Conservation (phyloP, 2,329 filamentous ascomycete species). For the Juglanconis oblonga region DNA sequence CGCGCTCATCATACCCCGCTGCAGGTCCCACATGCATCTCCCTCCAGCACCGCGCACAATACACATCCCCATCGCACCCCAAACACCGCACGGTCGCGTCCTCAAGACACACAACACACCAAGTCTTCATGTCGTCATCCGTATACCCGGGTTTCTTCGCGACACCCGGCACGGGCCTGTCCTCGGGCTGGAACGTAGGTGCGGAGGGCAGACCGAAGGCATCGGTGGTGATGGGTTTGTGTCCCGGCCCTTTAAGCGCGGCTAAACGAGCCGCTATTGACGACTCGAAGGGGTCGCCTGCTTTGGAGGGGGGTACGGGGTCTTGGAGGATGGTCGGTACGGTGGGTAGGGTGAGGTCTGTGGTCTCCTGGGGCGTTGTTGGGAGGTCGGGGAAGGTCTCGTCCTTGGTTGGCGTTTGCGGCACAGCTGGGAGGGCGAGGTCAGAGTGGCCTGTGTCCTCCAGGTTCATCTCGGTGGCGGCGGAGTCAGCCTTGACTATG, state of each 20-base stretch:
- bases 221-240: slow-evolving; percentile 27
- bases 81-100: slow-evolving; percentile 71
- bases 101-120: slow-evolving; percentile 81
- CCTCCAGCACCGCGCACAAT: slow-evolving; percentile 75
- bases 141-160: slow-evolving; percentile 46
- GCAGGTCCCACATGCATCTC: slow-evolving; percentile 72
- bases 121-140: slow-evolving; percentile 70
- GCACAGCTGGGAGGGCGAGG: slow-evolving; percentile 5
- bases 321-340: slow-evolving; percentile 43
- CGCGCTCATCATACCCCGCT: slow-evolving; percentile 67
- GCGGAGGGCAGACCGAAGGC: slow-evolving; percentile 45
- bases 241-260: slow-evolving; percentile 40
- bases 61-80: slow-evolving; percentile 70
- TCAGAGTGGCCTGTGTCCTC: background rate
- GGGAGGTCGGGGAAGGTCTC: slow-evolving; percentile 1
- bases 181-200: slow-evolving; percentile 47
- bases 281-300: slow-evolving; percentile 35
- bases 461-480: background rate
- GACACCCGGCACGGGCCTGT: slow-evolving; percentile 37
- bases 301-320: slow-evolving; percentile 26
- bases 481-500: background rate
- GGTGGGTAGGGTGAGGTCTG: slow-evolving; percentile 40
- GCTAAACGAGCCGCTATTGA: slow-evolving; percentile 52
- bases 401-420: background rate
- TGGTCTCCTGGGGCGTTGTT: slow-evolving; percentile 1